Conservation (phyloP, 2,329 filamentous ascomycete species). For the Cryphonectria naterciae region DNA sequence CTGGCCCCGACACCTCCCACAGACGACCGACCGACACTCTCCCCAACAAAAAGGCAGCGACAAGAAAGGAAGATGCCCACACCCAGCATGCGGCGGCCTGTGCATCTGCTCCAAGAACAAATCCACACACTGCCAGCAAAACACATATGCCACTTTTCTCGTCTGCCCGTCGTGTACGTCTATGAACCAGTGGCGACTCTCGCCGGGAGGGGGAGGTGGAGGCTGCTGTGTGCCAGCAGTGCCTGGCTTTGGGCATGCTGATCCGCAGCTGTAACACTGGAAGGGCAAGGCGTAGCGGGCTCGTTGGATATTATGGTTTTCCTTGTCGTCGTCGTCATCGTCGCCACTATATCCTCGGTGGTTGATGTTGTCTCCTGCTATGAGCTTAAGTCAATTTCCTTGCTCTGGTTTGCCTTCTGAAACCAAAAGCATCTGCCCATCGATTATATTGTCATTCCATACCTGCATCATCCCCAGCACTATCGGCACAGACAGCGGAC, state of each 20-base stretch:
- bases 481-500: too few relatives aligned
- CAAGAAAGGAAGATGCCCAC: slow-evolving; percentile 18
- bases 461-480: not conserved
- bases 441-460: too few relatives aligned
- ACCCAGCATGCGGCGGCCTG: slow-evolving; percentile 15
- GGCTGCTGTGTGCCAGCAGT: not conserved
- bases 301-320: not conserved
- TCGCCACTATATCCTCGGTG: not conserved
- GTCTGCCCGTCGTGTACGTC: slow-evolving; percentile 22
- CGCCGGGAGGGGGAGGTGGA: slow-evolving; percentile 2
- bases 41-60: slow-evolving; percentile 1
- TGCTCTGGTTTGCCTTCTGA: too few relatives aligned
- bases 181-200: slow-evolving; percentile 25
- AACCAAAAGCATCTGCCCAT: not conserved
- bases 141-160: slow-evolving; percentile 23
- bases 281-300: not conserved
- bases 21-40: slow-evolving; percentile 5
- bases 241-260: slow-evolving; percentile 8
- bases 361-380: not conserved
- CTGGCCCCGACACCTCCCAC: slow-evolving; percentile 2
- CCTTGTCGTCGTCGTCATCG: not conserved
- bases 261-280: slow-evolving; percentile 23
- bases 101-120: slow-evolving; percentile 17
- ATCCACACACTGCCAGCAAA: slow-evolving; percentile 24
- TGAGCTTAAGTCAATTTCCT: not conserved